These are phyloP conservation scores for Boletus semigastroideus DNA, from an alignment of 1,284 basidiomycete genomes.

Conservation along the genomic window DNA sequence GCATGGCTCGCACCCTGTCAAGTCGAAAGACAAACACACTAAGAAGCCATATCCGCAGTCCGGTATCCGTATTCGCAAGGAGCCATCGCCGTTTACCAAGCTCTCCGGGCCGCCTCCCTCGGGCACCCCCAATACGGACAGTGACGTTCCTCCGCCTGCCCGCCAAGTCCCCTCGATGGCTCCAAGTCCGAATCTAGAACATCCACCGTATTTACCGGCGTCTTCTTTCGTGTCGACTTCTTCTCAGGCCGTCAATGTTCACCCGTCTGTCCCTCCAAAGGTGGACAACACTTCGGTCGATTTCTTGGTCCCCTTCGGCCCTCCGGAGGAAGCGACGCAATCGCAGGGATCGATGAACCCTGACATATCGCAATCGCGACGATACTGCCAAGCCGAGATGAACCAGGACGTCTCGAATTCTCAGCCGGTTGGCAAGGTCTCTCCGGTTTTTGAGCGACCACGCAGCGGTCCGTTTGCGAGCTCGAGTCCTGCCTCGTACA, in stretches of 20 bases:
- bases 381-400: conserved; percentile 19
- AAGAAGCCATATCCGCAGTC: conserved; percentile 43
- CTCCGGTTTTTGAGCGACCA: conserved; percentile 23
- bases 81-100: conserved; percentile 27
- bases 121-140: neutral
- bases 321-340: conserved; percentile 19
- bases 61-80: conserved; percentile 46
- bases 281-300: conserved; percentile 20
- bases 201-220: conserved; percentile 12
- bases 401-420: conserved; percentile 10
- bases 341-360: conserved; percentile 14
- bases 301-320: conserved; percentile 25
- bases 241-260: conserved; percentile 3
- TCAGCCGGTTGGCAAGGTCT: conserved; percentile 12
- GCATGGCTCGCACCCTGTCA: conserved; percentile 19
- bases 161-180: conserved; percentile 15
- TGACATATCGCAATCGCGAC: conserved; percentile 22
- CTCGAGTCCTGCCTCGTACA: conserved; percentile 29
- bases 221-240: conserved; percentile 8
- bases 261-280: conserved; percentile 16
- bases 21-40: conserved; percentile 36
- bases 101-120: conserved; percentile 7
- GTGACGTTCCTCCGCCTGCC: conserved; percentile 9
- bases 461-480: conserved; percentile 20
- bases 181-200: conserved; percentile 18